Base-by-base conservation (phyloP, 2,329 filamentous ascomycete species). In the Aspergillus pseudotamarii region DNA sequence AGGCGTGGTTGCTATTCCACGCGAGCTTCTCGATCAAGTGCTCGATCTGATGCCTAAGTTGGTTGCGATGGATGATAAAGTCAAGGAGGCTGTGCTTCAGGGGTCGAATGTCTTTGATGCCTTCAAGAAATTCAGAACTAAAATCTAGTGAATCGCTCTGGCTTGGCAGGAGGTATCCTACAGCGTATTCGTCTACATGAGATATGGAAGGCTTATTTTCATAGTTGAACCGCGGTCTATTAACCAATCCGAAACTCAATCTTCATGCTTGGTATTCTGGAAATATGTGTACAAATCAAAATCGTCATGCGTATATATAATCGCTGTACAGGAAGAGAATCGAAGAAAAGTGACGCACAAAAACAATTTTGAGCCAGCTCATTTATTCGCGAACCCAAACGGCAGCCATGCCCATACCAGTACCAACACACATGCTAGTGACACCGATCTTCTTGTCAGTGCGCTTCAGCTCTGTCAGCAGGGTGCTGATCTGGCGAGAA, bases 351-450 rank as follows among this genome's bases (percentile, higher is more conserved):
- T 41, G 54, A 66, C 59, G 51, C n/a, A 57, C 53, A 51, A 30
- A 56, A 36, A 64, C 59, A 66, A 62, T 57, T 59, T 57, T 68
- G 51, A 67, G 58, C 62, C 67, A 68, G 68, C 64, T 68, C 68
- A 69, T 70, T 76, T 92, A 96, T 84, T 97, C 94, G 3, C 93
- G 92, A 69, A 97, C 94, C 93, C 94, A 97, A 64, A 97, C 90
- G 64, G 94, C 93, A 62, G 93, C 94, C 93, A 97, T 96, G 58
- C 94, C 94, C 95, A 98, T 98, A 59, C 93, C 94, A 2, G 94
- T 98, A 58, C 94, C 95, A 57, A 98, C 83, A 77, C 95, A 99
- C 95, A 98, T 98, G 79, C 91, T 94, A 34, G 93, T 97, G 48
- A 97, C 88, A 58, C 95, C 95, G 65, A 98, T 82, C 85, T 91